Conservation (phyloP, 2,329 filamentous ascomycete genomes). For the Calonectria pauciramosa region DNA sequence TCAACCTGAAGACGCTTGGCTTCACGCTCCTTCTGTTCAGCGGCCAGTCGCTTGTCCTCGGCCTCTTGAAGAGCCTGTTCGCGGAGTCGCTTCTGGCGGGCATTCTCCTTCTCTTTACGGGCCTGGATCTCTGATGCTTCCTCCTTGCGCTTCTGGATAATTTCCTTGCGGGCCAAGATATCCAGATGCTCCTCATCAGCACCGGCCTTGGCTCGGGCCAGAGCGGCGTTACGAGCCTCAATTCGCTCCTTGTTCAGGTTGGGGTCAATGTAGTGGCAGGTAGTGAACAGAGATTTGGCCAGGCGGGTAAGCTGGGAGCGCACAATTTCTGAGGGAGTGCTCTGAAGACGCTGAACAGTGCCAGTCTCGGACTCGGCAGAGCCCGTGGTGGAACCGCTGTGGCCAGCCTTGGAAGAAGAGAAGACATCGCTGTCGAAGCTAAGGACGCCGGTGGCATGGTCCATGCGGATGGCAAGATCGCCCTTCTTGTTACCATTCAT, state of each 20-base stretch:
- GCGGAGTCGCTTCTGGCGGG: conserved; percentile 86
- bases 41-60: conserved; percentile 88
- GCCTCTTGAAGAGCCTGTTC: conserved; percentile 91
- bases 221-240: conserved; percentile 83
- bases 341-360: conserved; percentile 94
- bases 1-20: conserved; percentile 88
- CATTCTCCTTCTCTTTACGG: conserved; percentile 92
- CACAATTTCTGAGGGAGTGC: conserved; percentile 97
- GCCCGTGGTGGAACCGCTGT: conserved; percentile 85
- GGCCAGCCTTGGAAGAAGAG: conserved; percentile 93
- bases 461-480: conserved; percentile 94
- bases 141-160: conserved; percentile 98
- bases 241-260: conserved; percentile 86
- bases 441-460: conserved; percentile 93
- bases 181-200: conserved; percentile 93
- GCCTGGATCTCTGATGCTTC: conserved; percentile 91
- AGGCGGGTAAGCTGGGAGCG: conserved; percentile 93
- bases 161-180: conserved; percentile 85
- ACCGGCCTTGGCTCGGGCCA: conserved; percentile 85
- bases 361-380: conserved; percentile 89
- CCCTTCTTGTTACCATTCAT: conserved; percentile 99
- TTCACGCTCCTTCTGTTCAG: conserved; percentile 93
- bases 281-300: conserved; percentile 90
- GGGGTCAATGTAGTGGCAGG: conserved; percentile 96
- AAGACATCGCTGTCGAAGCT: conserved; percentile 99